Base-by-base conservation (phyloP, 2,329 filamentous ascomycete species). In the Penicillium sp. region DNA sequence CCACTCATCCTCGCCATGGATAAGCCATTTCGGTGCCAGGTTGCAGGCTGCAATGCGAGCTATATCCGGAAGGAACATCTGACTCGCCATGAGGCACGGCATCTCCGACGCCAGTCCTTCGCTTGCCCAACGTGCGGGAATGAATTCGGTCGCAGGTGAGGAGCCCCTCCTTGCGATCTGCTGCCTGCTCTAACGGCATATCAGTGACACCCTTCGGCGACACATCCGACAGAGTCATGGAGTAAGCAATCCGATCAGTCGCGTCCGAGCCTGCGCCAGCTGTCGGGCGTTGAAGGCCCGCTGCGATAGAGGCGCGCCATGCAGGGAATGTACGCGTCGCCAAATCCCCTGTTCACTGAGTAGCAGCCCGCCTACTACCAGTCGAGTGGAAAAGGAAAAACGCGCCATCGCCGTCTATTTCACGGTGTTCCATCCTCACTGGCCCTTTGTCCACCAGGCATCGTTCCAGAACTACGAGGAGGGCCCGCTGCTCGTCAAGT, bases 131-230 rank as follows among this genome's bases (percentile, higher is more conserved):
- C 35, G 3, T 73, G 70, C 50, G 41, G 45, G 35, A 60, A 60
- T 3, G 47, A 29, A 30, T 70, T 70, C 50, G 48, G 56, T 21
- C 51, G 71, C 52, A 69, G 64, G 21, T 21, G 21, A 21, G 21
- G 21, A 21, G 21, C 21, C 21, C 21, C 21, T 21, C 21, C 21
- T 21, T 21, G 21, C 21, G 21, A 21, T 21, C 21, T 21, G 21
- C 21, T 21, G 21, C 21, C 21, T 21, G 21, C 21, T 21, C 21
- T 21, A 21, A 21, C 2, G 21, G 21, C 21, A 21, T 21, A 21
- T 21, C 21, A 73, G 71, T 61, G 71, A 73, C 49, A 71, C 69
- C 9, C 66, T 73, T 19, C 70, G 69, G n/a, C 70, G 70, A 17
- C 71, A 73, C 60, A 26, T 70, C 3, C 60, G 51, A 15, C 54